Base-by-base conservation (phyloP, 1,284 basidiomycete species). In the Leucoagaricus sp. region DNA sequence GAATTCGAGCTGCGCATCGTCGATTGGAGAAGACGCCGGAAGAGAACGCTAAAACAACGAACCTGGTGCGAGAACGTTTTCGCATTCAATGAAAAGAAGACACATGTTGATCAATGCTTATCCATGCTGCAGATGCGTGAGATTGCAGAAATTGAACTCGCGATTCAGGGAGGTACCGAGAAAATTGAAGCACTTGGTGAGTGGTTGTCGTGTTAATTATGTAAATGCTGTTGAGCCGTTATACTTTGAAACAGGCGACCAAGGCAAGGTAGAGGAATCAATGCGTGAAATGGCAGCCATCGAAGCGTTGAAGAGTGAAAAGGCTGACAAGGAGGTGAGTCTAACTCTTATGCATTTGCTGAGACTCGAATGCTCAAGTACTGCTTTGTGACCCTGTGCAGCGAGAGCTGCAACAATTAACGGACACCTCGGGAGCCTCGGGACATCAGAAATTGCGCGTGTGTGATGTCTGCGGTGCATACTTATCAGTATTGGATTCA, bases 391-490 rank as follows among this genome's bases (percentile, higher is more conserved):
- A 38, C 53, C 60, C 61, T 51, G 38, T 63, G 52, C 66, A 93
- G 89, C 88, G 92, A 63, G 97, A 99, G 69, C 80, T 99, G 56
- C 95, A 98, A 76, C 89, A 96, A 72, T 79, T 99, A 58, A 98
- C 96, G 55, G 97, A 99, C 73, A 99, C 95, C 40, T 96, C 96
- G 49, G 97, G 97, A 60, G 97, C 97, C 2, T 97, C 94, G 58
- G 97, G 97, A 25, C 96, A 99, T 78, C 97, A 99, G 76, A 99
- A 99, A 76, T 80, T 99, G 66, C 89, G 97, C 62, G 97, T 99
- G 25, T 99, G 97, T 77, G 97, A 99, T 77, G 96, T 98, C 38
- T 99, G 97, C 72, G 97, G 97, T 68, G 97, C 97, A 19, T 99
- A 99, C 78, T 82, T 99, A 46, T 97, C 94, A 31, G 94, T 99